Conservation (phyloP, 208 protist genomes). For the Crithidia acanthocephali region DNA sequence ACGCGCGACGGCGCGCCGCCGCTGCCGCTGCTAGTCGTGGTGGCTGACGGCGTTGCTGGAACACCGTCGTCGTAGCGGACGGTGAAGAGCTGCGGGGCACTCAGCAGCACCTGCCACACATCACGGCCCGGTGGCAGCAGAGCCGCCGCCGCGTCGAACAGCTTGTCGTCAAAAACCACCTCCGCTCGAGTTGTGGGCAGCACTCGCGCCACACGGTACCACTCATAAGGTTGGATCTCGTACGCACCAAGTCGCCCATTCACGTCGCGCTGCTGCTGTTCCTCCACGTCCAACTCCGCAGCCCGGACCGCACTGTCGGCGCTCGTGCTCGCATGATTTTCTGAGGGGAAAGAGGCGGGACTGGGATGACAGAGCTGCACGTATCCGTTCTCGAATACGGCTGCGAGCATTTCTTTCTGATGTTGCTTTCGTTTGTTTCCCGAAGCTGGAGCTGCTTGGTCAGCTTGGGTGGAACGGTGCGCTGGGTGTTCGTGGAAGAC, state of each 20-base stretch:
- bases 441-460: not conserved
- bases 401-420: not conserved
- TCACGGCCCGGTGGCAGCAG: conserved; percentile 56
- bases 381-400: conserved; percentile 32
- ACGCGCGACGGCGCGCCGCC: conserved; percentile 12
- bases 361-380: conserved; percentile 10
- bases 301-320: too few species aligned
- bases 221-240: conserved; percentile 75
- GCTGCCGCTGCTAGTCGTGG: not conserved
- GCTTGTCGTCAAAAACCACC: conserved; percentile 43
- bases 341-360: not conserved
- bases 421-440: not conserved
- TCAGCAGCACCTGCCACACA: conserved; percentile 76
- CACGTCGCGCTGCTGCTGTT: conserved; percentile 1
- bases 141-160: conserved; percentile 36
- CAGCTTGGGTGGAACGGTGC: not conserved
- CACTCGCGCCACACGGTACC: conserved; percentile 79
- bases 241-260: conserved; percentile 32
- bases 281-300: too few species aligned
- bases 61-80: conserved; percentile 8
- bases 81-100: conserved; percentile 55
- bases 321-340: too few species aligned
- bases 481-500: conserved; percentile 22
- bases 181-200: conserved; percentile 40
- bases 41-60: not conserved